Conservation (phyloP, 352 stramenopile species). For the Pythium aristosporum region DNA sequence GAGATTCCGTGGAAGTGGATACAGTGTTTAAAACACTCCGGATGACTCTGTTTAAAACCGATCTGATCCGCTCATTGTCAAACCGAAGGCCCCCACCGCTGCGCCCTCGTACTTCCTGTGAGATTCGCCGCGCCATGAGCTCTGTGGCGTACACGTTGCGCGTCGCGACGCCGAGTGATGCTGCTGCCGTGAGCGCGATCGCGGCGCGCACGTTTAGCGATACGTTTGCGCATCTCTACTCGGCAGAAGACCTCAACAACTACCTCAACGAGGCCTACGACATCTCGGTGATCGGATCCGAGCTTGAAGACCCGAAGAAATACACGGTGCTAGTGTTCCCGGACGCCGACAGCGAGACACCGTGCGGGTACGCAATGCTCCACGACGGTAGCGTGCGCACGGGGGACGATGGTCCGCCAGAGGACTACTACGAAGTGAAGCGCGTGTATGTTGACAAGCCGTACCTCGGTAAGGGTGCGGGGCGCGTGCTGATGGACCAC, state of each 20-base stretch:
- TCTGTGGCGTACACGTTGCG: constrained; percentile 17
- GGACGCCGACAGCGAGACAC: not conserved
- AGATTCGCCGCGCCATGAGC: not conserved
- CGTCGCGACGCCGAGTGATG: constrained; percentile 21
- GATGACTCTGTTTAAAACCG: constrained; percentile 8
- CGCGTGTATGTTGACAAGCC: constrained; percentile 33
- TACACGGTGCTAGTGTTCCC: constrained; percentile 35
- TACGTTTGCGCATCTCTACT: constrained; percentile 33
- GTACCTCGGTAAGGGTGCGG: constrained; percentile 30
- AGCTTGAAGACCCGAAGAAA: constrained; percentile 25
- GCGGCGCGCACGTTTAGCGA: constrained; percentile 33
- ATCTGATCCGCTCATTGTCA: constrained; percentile 9
- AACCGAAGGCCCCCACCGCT: not conserved
- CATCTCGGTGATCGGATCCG: constrained; percentile 20
- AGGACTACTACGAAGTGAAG: constrained; percentile 34
- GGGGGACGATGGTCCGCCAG: constrained; percentile 21
- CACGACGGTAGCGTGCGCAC: constrained; percentile 25
- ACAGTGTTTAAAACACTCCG: constrained; percentile 12
- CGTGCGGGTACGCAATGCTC: constrained; percentile 32
- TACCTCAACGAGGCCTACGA: constrained; percentile 25
- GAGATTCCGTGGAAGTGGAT: not conserved
- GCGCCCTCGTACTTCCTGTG: not conserved
- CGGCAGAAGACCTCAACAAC: constrained; percentile 21
- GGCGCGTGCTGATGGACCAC: constrained; percentile 32
- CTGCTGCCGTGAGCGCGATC: constrained; percentile 21